A percentile compares a stretch with the other conserved stretches of the same genome.
Conservation (phyloP, 371 early-diverging fungal species). For the Mucor circinelloides region DNA sequence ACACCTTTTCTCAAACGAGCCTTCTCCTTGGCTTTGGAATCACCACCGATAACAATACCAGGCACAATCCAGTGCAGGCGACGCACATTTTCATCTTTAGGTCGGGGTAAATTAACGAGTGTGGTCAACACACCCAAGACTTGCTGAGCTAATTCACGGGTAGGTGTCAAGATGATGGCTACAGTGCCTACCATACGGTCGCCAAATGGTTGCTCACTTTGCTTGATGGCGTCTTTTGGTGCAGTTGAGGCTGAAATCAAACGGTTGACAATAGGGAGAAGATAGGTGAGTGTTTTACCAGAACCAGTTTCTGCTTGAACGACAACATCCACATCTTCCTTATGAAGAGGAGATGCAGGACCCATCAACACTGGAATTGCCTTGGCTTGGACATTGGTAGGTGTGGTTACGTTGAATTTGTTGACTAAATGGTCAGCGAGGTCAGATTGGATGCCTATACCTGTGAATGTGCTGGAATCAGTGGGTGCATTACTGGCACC, state of each 20-base stretch:
- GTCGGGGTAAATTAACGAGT: conserved; percentile 65
- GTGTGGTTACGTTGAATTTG: conserved; percentile 67
- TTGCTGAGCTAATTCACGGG: conserved; percentile 98
- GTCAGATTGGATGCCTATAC: conserved; percentile 74
- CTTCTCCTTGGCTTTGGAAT: conserved; percentile 91
- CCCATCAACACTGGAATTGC: conserved; percentile 66
- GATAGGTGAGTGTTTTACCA: conserved; percentile 97
- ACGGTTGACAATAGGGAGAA: conserved; percentile 81
- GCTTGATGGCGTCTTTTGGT: conserved; percentile 23
- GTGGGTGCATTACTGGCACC: conserved; percentile 62
- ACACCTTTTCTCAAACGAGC: conserved; percentile 91
- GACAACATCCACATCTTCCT: conserved; percentile 75
- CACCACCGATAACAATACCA: conserved; percentile 92
- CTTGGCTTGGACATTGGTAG: conserved; percentile 77
- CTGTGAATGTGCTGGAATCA: conserved; percentile 64
- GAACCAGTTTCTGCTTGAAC: conserved; percentile 97
- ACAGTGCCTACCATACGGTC: conserved; percentile 70
- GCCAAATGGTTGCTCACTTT: conserved; percentile 30
- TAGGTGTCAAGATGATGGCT: conserved; percentile 92
- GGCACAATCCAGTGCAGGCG: conserved; percentile 93
- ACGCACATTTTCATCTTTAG: conserved; percentile 52
- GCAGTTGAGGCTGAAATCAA: conserved; percentile 45
- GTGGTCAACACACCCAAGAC: conserved; percentile 76
- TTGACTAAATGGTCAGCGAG: conserved; percentile 62
- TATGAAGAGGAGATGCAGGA: conserved; percentile 37